phyloP scores from a whole-genome alignment of 768 basidiomycete species.

The Phylloporus scabripes region DNA sequence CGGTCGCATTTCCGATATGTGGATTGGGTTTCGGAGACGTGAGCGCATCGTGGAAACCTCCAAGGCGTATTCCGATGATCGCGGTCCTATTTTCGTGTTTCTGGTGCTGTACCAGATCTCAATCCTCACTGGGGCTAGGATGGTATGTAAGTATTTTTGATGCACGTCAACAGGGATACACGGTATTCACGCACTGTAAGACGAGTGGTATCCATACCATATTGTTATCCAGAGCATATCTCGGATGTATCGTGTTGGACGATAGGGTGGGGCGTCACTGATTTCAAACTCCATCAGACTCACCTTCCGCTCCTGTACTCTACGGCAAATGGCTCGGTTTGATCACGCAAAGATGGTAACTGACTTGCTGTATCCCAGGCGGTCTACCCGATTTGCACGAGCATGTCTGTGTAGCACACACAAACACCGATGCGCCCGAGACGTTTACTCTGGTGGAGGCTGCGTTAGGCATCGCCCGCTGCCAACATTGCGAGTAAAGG shows the following conservation, averaged over 20 bases:
- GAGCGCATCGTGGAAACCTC: neutral
- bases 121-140: neutral
- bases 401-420: no score
- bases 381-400: no score
- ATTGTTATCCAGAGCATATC: no score
- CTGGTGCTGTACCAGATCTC: neutral
- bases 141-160: no score
- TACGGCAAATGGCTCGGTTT: neutral
- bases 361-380: neutral
- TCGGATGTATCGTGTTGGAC: neutral
- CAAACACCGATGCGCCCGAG: no score
- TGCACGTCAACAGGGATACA: neutral
- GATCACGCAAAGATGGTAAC: neutral
- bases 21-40: no score
- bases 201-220: neutral
- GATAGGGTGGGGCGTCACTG: no score
- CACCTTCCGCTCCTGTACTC: neutral
- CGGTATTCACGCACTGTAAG: neutral
- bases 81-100: neutral
- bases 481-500: no score
- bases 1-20: neutral
- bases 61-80: neutral
- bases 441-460: no score
- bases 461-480: no score
- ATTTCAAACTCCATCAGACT: neutral